A percentile compares a stretch with the other conserved stretches of the same genome.
Conservation (phyloP, 805 yeast species). For the Teunomyces stri region DNA sequence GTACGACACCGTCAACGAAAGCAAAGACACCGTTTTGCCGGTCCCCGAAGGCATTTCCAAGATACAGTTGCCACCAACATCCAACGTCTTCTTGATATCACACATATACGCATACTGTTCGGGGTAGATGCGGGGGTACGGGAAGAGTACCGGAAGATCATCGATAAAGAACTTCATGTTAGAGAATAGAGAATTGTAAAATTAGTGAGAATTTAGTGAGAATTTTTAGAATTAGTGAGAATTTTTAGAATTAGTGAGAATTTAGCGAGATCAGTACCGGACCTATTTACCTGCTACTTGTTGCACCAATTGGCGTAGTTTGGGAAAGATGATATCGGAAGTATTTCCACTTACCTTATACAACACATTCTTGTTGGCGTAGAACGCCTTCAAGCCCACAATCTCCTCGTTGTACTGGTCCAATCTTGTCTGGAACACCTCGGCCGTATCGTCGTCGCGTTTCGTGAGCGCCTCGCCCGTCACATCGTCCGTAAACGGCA, state of each 20-base stretch:
- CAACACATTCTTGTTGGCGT: constrained; percentile 44
- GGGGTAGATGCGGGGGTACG: constrained; percentile 95
- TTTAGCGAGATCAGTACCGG: neutral
- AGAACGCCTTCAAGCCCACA: constrained; percentile 64
- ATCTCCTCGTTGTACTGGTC: constrained; percentile 58
- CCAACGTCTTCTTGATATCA: constrained; percentile 88
- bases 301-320: constrained; percentile 43
- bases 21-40: constrained; percentile 90
- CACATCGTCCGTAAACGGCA: constrained; percentile 76
- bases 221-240: neutral
- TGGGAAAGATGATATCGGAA: constrained; percentile 80
- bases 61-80: constrained; percentile 95
- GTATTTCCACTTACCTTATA: constrained; percentile 69
- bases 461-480: constrained; percentile 85
- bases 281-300: neutral
- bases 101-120: constrained; percentile 98
- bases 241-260: neutral
- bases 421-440: constrained; percentile 65
- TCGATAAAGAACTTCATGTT: constrained; percentile 80
- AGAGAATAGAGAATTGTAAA: neutral
- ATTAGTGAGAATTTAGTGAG: neutral
- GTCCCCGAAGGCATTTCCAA: constrained; percentile 99
- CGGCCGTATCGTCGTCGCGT: constrained; percentile 80
- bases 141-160: constrained; percentile 92
- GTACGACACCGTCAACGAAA: constrained; percentile 90